Evolutionary conservation across 1,139 yeast genomes (phyloP).

Genomic region (Candida neerlandica): DNA sequence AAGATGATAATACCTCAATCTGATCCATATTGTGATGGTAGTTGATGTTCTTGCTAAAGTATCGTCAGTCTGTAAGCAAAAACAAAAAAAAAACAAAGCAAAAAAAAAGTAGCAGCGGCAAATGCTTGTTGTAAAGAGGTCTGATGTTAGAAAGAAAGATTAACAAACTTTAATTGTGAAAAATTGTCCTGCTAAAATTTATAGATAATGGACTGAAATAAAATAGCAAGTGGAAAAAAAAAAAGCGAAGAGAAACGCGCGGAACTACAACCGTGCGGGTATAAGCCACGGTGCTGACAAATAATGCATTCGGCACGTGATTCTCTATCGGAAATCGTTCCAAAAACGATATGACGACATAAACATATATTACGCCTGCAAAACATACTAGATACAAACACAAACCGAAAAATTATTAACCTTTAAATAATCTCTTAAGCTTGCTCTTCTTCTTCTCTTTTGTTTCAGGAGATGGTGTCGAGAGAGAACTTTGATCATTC

Average conservation of each 20-base stretch:
- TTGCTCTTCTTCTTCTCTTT: conserved; percentile 39
- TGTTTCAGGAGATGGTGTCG: conserved; percentile 15
- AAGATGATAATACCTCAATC: conserved; percentile 12
- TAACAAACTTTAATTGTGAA: too few species aligned
- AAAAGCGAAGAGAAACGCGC: not conserved
- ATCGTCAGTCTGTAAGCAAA: not conserved
- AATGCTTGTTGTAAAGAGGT: not conserved
- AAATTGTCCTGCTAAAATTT: too few species aligned
- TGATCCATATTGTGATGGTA: conserved; percentile 14
- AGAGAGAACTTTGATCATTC: conserved; percentile 1
- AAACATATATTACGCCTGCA: not conserved
- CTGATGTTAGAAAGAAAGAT: too few species aligned
- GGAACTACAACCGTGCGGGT: too few species aligned
- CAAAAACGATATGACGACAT: not conserved
- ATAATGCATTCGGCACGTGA: not conserved
- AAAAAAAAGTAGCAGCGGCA: not conserved
- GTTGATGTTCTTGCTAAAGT: not conserved
- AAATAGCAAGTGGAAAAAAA: not conserved
- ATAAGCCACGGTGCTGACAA: not conserved
- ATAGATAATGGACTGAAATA: too few species aligned
- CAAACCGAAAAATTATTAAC: not conserved
- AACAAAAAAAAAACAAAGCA: not conserved
- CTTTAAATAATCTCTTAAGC: conserved; percentile 41
- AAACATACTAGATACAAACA: not conserved
- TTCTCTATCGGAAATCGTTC: not conserved